A percentile compares a stretch with the other conserved stretches of the same genome.
These are phyloP conservation scores for Puccinia novopanici DNA, from an alignment of 1,284 basidiomycete genomes.

Conservation along the genomic window DNA sequence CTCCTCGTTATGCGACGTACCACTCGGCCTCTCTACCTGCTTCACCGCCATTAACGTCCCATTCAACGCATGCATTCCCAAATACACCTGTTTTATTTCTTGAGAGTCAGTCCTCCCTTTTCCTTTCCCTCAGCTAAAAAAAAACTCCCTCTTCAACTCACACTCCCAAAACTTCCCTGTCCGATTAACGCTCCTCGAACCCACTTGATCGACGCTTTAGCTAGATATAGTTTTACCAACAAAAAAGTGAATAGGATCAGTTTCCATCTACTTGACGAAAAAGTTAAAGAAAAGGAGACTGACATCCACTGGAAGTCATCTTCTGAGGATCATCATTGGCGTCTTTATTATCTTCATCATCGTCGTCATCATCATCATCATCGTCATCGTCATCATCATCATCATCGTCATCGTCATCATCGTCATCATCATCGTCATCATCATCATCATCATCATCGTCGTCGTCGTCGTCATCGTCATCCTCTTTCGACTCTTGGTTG, in stretches of 20 bases:
- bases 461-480: slow-evolving; percentile 56
- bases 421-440: slow-evolving; percentile 58
- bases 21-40: slow-evolving; percentile 91
- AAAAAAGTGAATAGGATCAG: slow-evolving; percentile 51
- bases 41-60: slow-evolving; percentile 98
- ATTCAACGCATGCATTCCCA: slow-evolving; percentile 93
- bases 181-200: slow-evolving; percentile 98
- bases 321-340: slow-evolving; percentile 61
- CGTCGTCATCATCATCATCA: slow-evolving; percentile 56
- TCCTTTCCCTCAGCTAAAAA: slow-evolving; percentile 31
- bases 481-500: slow-evolving; percentile 32
- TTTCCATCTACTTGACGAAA: not conserved
- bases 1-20: slow-evolving; percentile 83
- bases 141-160: slow-evolving; percentile 58
- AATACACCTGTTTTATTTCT: slow-evolving; percentile 62
- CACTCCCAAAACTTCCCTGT: slow-evolving; percentile 90
- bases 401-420: slow-evolving; percentile 56
- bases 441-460: slow-evolving; percentile 60
- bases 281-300: slow-evolving; percentile 54
- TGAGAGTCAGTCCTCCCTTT: slow-evolving; percentile 38
- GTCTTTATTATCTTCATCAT: slow-evolving; percentile 51
- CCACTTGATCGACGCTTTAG: slow-evolving; percentile 78
- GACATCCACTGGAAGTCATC: slow-evolving; percentile 69
- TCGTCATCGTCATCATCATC: slow-evolving; percentile 56
- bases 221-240: not conserved